Conservation (phyloP, 805 yeast genomes). For the Starmerella powellii region DNA sequence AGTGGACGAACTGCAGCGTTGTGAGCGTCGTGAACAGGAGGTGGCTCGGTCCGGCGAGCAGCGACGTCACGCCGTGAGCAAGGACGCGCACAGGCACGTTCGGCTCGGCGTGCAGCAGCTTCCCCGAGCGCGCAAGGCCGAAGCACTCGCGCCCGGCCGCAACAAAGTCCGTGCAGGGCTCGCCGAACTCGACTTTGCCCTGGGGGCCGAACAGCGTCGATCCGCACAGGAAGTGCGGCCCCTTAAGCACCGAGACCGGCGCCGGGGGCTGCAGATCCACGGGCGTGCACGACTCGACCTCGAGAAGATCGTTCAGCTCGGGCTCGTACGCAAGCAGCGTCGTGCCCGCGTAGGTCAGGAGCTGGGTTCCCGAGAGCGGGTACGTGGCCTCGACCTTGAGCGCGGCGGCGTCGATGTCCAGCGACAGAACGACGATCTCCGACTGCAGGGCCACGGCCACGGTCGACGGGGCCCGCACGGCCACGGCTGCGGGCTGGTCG, state of each 20-base stretch:
- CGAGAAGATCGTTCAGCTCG: not conserved
- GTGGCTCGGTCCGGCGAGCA: slow-evolving; percentile 52
- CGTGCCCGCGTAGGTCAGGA: not conserved
- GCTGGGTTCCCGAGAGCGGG: not conserved
- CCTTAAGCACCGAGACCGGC: slow-evolving; percentile 7
- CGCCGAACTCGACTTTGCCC: slow-evolving; percentile 42
- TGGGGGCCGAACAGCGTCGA: slow-evolving; percentile 3
- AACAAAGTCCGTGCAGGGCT: slow-evolving; percentile 43
- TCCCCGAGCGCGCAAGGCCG: slow-evolving; percentile 69
- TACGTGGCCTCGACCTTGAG: not conserved
- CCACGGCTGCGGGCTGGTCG: slow-evolving; percentile 48
- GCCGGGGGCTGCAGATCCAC: not conserved
- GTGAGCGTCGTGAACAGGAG: slow-evolving; percentile 77
- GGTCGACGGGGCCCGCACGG: slow-evolving; percentile 48
- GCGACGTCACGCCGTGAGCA: slow-evolving; percentile 67
- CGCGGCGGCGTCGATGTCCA: slow-evolving; percentile 7
- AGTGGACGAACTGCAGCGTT: slow-evolving; percentile 67
- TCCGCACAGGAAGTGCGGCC: slow-evolving; percentile 6
- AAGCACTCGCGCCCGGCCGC: slow-evolving; percentile 33
- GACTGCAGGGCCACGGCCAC: slow-evolving; percentile 40
- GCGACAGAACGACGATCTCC: slow-evolving; percentile 1
- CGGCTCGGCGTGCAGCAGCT: slow-evolving; percentile 35
- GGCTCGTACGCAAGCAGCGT: not conserved
- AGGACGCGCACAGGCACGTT: slow-evolving; percentile 32
- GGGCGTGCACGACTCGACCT: not conserved